These are phyloP conservation scores for Selaginella moellendorffii DNA, from an alignment of 75 land plant species.

Conservation along the genomic window DNA sequence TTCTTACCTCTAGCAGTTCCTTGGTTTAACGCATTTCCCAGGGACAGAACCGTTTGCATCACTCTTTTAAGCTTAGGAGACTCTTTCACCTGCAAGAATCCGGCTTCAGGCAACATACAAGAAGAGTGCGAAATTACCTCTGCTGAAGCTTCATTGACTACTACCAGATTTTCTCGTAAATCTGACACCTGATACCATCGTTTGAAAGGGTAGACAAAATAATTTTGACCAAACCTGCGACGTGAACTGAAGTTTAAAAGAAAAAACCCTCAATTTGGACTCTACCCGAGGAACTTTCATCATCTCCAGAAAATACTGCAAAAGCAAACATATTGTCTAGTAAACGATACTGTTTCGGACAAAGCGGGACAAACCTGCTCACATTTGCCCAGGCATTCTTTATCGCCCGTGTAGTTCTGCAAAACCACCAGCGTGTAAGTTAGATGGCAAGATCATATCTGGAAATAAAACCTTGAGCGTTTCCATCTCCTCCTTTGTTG, in stretches of 20 bases:
- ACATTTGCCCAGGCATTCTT: conserved; percentile 71
- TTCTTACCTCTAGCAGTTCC: conserved; percentile 94
- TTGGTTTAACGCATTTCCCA: conserved; percentile 94
- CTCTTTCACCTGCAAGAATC: conserved; percentile 46
- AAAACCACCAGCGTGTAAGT: no score
- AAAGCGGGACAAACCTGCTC: conserved; percentile 93
- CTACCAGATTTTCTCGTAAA: conserved; percentile 42
- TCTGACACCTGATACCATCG: conserved; percentile 49
- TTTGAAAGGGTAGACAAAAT: not conserved
- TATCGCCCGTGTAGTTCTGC: conserved; percentile 71
- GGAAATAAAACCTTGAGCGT: conserved; percentile 46
- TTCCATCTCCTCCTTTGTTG: conserved; percentile 89
- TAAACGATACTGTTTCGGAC: no score
- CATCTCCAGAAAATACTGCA: conserved; percentile 85
- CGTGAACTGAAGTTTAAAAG: conserved; percentile 75
- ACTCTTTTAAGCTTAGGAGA: conserved; percentile 68
- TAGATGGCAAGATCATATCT: not conserved
- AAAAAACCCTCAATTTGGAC: conserved; percentile 77
- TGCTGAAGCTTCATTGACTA: conserved; percentile 57
- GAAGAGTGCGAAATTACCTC: conserved; percentile 36
- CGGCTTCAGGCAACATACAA: not conserved
- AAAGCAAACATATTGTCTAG: no score
- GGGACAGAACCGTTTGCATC: conserved; percentile 91
- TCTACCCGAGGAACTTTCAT: conserved; percentile 94
- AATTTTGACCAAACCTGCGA: conserved; percentile 48